Base-by-base conservation (phyloP, 2,329 filamentous ascomycete genomes). In the Clonostachys sp. region DNA sequence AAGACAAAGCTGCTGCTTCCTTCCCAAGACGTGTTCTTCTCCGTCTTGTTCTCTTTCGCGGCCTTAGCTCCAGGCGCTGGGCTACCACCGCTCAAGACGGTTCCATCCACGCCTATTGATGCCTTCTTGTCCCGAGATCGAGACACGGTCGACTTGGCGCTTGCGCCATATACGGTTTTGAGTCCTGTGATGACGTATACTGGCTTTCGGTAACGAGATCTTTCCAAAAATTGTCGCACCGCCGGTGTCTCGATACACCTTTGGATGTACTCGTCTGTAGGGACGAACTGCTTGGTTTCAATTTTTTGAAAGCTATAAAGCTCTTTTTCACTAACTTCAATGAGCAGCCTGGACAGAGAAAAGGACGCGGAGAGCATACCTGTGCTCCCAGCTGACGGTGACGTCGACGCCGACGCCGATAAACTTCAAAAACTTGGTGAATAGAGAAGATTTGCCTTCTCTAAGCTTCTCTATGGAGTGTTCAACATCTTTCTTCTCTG, bases 131-230 rank as follows among this genome's bases (percentile, higher is more conserved):
- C 13, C 12, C 5, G 18, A 14, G 40, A 40, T 13, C 17, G 14
- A 30, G 38, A 14, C 16, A 41, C 34, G 8, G 39, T 34, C 12
- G 12, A 13, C 4, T 44, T 45, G 34, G 46, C 46, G 13, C 46
- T n/a, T 12, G 46, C 46, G 4, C 49, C 49, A 9, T 8, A 43
- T 24, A 43, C 49, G 13, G 42, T 42, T 24, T 51, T 51, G 35
- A 51, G 12, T 8, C 49, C 49, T 9, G 49, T 51, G n/a, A 51
- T 44, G 39, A 51, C 33, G 30, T 48, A 51, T 10, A 51, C 43
- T 12, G 49, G 48, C 40, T 50, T 50, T 8, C 45, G 45, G 24
- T 50, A 50, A n/a, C 45, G 45, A 16, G 45, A 42, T 4, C 13
- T 42, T 14, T 45, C 16, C 12, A 50, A 34, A n/a, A 42, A 48